Evolutionary conservation across 2,329 filamentous ascomycete genomes (phyloP), one percentile per base, ranked within the genome.

Genomic region (Colletotrichum plurivorum): DNA sequence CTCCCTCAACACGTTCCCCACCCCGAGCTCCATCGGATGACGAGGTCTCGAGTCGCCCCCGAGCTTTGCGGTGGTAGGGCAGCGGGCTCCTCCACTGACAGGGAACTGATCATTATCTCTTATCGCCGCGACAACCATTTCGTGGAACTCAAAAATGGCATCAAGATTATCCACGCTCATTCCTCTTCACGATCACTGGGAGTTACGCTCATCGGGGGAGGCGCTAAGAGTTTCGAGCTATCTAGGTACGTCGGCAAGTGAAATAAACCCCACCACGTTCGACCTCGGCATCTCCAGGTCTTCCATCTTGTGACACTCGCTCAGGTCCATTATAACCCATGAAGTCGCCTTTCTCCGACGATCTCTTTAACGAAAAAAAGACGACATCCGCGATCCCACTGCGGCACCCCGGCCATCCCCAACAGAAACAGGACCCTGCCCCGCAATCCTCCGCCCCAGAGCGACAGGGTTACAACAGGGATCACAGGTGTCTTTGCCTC

Each of bases 371-470:
- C 36, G 15, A 67, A 41, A 55, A 43, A 46, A 66, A 56, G 45
- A 52, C 66, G 55, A 53, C 62, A 60, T 52, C 31, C 49, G 54
- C 18, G 45, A 59, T 69, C 63, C 63, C 63, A 70, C 58, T 70
- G n/a, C 41, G 53, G 57, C 57, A 68, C 68, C 67, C 67, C 57
- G 57, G 46, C 48, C 67, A 62, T 70, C 67, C 67, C 67, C 67
- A 70, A 70, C 67, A 70, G 67, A 70, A 70, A 70, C 67, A 70
- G 49, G 67, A 58, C 64, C 64, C 67, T 68, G 67, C 64, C 67
- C 64, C 67, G 63, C 63, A 63, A 63, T 48, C 48, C 67, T 70
- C 63, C 53, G 46, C 52, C 41, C 67, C 52, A 68, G 62, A 45
- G 49, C 49, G 51, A 62, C 45, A 61, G 62, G 55, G 60, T 36